These are phyloP conservation scores for Cryptomeria japonica DNA, from an alignment of 75 land plant genomes.

Conservation along the genomic window DNA sequence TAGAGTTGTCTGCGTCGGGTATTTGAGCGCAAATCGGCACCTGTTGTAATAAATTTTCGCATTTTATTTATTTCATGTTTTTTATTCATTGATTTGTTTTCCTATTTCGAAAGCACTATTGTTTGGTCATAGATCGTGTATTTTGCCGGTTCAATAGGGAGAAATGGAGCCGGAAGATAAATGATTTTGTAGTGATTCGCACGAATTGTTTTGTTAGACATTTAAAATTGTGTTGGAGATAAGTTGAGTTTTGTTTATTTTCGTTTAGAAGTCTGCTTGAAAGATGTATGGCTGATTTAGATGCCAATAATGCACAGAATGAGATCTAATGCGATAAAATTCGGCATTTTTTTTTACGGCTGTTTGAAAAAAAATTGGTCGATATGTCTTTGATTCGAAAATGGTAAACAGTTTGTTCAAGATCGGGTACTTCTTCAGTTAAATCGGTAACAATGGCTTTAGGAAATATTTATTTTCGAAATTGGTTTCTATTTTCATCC, in stretches of 20 bases:
- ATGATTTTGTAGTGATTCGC: not conserved
- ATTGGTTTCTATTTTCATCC: no score
- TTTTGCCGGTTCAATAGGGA: not conserved
- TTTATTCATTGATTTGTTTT: no score
- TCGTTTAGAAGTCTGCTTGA: not conserved
- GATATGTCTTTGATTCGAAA: no score
- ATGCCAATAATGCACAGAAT: not conserved
- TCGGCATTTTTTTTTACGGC: no score
- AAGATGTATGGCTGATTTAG: not conserved
- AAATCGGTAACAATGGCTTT: no score
- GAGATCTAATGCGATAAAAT: no score
- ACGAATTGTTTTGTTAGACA: no score
- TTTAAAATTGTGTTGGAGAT: not conserved
- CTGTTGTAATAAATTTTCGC: not conserved
- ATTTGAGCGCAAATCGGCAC: not conserved
- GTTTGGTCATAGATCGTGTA: not conserved
- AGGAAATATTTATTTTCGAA: no score
- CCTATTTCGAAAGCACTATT: no score
- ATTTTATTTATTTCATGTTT: not conserved
- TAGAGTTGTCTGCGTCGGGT: not conserved
- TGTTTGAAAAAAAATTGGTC: no score
- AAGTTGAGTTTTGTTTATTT: not conserved
- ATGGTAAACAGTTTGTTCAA: no score
- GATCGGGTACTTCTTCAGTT: no score
- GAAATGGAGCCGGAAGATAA: not conserved